These are phyloP conservation scores for Candida freyschussii DNA, from an alignment of 1,139 yeast species.

Conservation along the genomic window DNA sequence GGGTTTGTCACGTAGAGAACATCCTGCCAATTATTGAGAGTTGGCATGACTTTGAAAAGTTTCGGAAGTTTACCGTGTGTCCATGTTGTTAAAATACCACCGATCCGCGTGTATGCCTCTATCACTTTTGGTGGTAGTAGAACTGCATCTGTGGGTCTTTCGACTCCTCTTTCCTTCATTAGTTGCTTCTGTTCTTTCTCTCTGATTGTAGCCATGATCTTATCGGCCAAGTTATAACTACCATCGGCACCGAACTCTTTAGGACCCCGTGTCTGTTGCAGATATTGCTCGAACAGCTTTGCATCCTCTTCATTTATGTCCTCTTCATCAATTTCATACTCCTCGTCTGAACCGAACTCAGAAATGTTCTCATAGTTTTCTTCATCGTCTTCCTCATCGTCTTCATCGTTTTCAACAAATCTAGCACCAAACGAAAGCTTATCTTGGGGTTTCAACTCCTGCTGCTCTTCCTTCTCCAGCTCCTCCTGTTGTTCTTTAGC, in stretches of 20 bases:
- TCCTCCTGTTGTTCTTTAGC: constrained; percentile 94
- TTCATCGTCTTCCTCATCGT: constrained; percentile 34
- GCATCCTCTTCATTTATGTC: constrained; percentile 69
- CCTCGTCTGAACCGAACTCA: constrained; percentile 42
- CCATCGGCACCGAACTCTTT: constrained; percentile 37
- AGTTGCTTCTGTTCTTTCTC: constrained; percentile 48
- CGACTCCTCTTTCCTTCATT: constrained; percentile 25
- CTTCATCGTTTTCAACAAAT: constrained; percentile 28
- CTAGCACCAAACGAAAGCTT: constrained; percentile 27
- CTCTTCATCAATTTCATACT: constrained; percentile 45
- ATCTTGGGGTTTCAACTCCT: constrained; percentile 24
- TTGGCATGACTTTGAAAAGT: constrained; percentile 89
- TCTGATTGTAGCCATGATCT: constrained; percentile 82
- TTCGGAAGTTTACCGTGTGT: constrained; percentile 95
- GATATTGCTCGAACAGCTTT: constrained; percentile 62
- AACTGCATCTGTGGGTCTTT: constrained; percentile 45
- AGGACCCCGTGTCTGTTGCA: constrained; percentile 37
- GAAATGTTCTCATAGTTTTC: constrained; percentile 33
- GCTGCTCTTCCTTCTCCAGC: constrained; percentile 57
- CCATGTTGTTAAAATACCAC: constrained; percentile 82
- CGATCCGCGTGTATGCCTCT: constrained; percentile 89
- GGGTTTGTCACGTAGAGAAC: constrained; percentile 90
- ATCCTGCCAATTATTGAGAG: constrained; percentile 93
- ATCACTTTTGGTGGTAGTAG: constrained; percentile 93
- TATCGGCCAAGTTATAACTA: constrained; percentile 76